These are phyloP conservation scores for Vitis labrusca DNA, from an alignment of 164 flowering plant species.

Conservation along the genomic window DNA sequence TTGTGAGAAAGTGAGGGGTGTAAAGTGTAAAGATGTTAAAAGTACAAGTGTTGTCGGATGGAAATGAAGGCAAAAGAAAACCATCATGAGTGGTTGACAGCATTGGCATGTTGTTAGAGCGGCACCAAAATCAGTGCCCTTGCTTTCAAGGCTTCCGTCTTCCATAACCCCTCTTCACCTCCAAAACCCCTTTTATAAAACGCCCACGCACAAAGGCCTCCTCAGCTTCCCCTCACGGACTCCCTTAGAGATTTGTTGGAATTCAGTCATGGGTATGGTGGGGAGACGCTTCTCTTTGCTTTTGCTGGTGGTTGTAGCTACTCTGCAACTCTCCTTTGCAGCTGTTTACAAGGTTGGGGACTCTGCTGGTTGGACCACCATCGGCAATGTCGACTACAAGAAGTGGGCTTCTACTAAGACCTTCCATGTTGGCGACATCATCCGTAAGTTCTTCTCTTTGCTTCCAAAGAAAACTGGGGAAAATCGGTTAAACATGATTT, in stretches of 20 bases:
- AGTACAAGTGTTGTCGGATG: too few relatives aligned
- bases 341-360: conserved; percentile 52
- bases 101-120: too few relatives aligned
- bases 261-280: conserved; percentile 20
- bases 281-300: conserved; percentile 6
- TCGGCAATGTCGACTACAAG: conserved; percentile 35
- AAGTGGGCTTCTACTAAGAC: conserved; percentile 40
- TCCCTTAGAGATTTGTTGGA: not conserved
- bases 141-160: too few relatives aligned
- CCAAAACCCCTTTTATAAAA: conserved; percentile 3
- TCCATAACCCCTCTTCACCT: too few relatives aligned
- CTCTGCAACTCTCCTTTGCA: conserved; percentile 1
- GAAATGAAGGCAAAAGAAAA: too few relatives aligned
- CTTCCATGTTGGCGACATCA: conserved; percentile 31
- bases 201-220: not conserved
- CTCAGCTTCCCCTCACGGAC: not conserved
- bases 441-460: conserved; percentile 19
- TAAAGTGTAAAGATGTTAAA: too few relatives aligned
- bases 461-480: not conserved
- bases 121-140: too few relatives aligned
- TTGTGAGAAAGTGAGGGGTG: too few relatives aligned
- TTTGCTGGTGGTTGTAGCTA: conserved; percentile 4
- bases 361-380: conserved; percentile 48
- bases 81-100: too few relatives aligned
- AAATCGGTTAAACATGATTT: too few relatives aligned